phyloP scores from a whole-genome alignment of 345 rosid genomes.

The Cardamine chenopodiifolia region DNA sequence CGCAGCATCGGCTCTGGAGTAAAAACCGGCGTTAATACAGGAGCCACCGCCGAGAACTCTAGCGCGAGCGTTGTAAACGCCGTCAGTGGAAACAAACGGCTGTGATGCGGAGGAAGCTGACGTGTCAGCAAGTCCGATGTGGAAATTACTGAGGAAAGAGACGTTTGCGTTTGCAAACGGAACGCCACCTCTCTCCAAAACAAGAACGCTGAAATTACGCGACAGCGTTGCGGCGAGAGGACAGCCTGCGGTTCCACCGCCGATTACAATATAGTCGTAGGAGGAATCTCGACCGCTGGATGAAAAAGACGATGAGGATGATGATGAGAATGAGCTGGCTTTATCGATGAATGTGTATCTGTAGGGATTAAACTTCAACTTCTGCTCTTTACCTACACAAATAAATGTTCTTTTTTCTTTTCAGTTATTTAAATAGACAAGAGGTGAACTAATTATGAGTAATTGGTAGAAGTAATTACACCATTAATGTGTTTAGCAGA shows the following conservation, averaged over 20 bases:
- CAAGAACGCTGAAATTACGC: constrained; percentile 69
- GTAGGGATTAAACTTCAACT: constrained; percentile 39
- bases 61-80: constrained; percentile 85
- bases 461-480: constrained; percentile 38
- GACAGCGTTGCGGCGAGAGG: constrained; percentile 94
- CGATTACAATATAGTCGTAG: constrained; percentile 85
- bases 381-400: constrained; percentile 39
- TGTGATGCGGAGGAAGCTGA: constrained; percentile 89
- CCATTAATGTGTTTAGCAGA: constrained; percentile 20
- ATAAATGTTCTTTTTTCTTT: neutral
- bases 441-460: neutral
- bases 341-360: constrained; percentile 70
- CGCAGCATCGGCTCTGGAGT: constrained; percentile 74
- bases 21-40: constrained; percentile 94
- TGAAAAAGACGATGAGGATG: constrained; percentile 62
- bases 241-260: constrained; percentile 98
- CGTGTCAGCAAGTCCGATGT: constrained; percentile 72
- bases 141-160: constrained; percentile 78
- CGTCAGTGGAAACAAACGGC: constrained; percentile 81
- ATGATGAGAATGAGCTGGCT: constrained; percentile 75
- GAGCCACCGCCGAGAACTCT: constrained; percentile 95
- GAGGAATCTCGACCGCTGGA: constrained; percentile 46
- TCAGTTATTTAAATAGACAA: neutral
- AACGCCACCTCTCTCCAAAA: constrained; percentile 94
- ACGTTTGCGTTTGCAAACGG: constrained; percentile 91